Base-by-base conservation (phyloP, 2,329 filamentous ascomycete genomes). In the Arthrobotrys entomopaga region DNA sequence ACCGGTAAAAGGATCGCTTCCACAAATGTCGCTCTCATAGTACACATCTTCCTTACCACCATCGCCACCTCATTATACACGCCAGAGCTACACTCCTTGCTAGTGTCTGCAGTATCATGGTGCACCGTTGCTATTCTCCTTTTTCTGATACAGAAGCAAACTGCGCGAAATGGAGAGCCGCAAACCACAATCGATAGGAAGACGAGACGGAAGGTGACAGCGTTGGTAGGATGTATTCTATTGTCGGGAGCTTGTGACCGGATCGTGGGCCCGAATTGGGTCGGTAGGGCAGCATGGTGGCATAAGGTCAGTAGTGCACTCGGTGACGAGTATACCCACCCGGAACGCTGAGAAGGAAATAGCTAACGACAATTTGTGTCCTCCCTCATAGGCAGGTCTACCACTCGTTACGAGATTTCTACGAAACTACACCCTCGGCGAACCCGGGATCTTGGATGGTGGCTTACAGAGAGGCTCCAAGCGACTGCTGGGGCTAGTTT, bases 341-440 rank as follows among this genome's bases (percentile, higher is more conserved):
- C 10, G 6, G 7, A 34, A 3, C 10, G 6, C 5, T 34, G 6
- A 34, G 29, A 50, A 8, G 52, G 13, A 11, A 29, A 24, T 10
- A n/a, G n/a, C 52, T 46, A 29, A 34, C 22, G 19, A 2, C 13
- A 6, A 46, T 1, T 7, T 53, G 50, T 11, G 10, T 20, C 50
- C 2, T 53, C 26, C 16, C n/a, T 19, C 69, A 42, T 65, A 69
- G 71, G 65, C 71, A 65, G 70, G 70, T 58, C 43, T 74, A 67
- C 70, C 70, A 20, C 56, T 74, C 22, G 70, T 74, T 52, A 74
- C 64, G 16, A 59, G 61, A 65, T 70, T 75, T 20, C 59, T 75
- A 52, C 71, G 71, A 61, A 75, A 65, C 34, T 70, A 75, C 43
- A 59, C 59, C 2, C 65, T 75, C 34, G 71, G 65, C 22, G 71